Evolutionary conservation across 1,139 yeast genomes (phyloP).

Genomic region (Diutina neorugosa): DNA sequence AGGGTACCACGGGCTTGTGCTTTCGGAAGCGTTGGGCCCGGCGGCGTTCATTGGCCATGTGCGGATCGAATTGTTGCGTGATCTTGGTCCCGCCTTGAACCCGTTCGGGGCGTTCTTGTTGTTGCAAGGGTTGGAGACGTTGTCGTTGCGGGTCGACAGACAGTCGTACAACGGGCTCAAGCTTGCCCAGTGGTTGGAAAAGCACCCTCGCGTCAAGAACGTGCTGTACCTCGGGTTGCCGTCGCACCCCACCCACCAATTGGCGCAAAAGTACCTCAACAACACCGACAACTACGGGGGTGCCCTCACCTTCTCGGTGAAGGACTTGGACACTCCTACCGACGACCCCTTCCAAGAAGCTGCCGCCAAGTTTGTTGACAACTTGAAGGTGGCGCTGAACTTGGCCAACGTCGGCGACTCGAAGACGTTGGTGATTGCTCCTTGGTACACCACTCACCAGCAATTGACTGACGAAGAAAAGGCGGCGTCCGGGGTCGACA

Average conservation of each 20-base stretch:
- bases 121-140: constrained; percentile 86
- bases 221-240: constrained; percentile 88
- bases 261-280: constrained; percentile 67
- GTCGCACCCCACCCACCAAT: constrained; percentile 71
- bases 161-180: constrained; percentile 76
- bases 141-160: constrained; percentile 88
- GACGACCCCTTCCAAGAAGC: constrained; percentile 54
- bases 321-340: constrained; percentile 35
- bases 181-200: constrained; percentile 68
- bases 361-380: constrained; percentile 75
- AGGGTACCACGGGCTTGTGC: constrained; percentile 82
- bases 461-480: constrained; percentile 80
- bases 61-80: constrained; percentile 82
- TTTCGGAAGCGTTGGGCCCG: constrained; percentile 73
- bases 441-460: constrained; percentile 90
- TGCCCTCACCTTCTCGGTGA: constrained; percentile 80
- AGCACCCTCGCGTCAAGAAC: constrained; percentile 64
- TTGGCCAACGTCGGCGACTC: constrained; percentile 96
- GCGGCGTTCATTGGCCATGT: constrained; percentile 70
- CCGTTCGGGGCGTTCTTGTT: constrained; percentile 84
- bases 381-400: constrained; percentile 73
- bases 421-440: constrained; percentile 89
- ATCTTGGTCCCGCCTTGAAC: constrained; percentile 78
- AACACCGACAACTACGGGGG: constrained; percentile 67
- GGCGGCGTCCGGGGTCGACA: constrained; percentile 69